Percentiles rank a stretch among this genome's conserved stretches.
phyloP scores from a whole-genome alignment of 192 early-diverging fungal genomes.

The Coemansia sp. region DNA sequence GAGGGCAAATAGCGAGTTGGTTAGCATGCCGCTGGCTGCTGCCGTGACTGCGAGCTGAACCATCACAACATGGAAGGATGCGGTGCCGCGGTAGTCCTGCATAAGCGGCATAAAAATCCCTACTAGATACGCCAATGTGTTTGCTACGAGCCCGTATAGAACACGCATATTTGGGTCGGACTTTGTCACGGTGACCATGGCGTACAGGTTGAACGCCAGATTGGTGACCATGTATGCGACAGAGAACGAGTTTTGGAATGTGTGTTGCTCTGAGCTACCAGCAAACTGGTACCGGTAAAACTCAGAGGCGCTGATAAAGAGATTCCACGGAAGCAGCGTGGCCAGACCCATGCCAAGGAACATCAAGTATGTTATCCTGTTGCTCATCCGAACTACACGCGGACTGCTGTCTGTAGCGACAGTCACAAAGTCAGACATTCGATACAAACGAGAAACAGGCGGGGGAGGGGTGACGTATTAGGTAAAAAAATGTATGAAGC shows the following conservation, averaged over 20 bases:
- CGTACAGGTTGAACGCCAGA: constrained; percentile 55
- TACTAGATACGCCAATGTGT: constrained; percentile 54
- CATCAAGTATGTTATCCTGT: constrained; percentile 57
- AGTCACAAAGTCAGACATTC: not conserved
- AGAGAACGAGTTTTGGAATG: constrained; percentile 79
- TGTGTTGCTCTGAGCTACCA: constrained; percentile 58
- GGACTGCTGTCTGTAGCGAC: not conserved
- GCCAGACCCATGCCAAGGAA: constrained; percentile 75
- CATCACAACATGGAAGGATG: constrained; percentile 65
- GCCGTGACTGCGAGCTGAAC: constrained; percentile 59
- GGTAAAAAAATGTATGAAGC: not conserved
- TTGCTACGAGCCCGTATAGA: constrained; percentile 53
- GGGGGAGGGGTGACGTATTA: not conserved
- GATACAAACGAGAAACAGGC: not conserved
- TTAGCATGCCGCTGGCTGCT: constrained; percentile 60
- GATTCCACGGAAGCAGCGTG: constrained; percentile 78
- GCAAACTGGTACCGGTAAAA: constrained; percentile 66
- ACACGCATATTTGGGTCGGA: constrained; percentile 45
- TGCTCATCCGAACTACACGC: not conserved
- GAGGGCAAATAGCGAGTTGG: constrained; percentile 70
- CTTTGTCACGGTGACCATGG: constrained; percentile 50
- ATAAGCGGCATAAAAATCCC: constrained; percentile 56
- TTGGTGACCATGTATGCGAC: constrained; percentile 62
- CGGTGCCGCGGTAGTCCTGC: constrained; percentile 42
- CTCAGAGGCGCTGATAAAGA: constrained; percentile 76